Base-by-base conservation (phyloP, 371 early-diverging fungal species). In the Sporodiniella umbellata region DNA sequence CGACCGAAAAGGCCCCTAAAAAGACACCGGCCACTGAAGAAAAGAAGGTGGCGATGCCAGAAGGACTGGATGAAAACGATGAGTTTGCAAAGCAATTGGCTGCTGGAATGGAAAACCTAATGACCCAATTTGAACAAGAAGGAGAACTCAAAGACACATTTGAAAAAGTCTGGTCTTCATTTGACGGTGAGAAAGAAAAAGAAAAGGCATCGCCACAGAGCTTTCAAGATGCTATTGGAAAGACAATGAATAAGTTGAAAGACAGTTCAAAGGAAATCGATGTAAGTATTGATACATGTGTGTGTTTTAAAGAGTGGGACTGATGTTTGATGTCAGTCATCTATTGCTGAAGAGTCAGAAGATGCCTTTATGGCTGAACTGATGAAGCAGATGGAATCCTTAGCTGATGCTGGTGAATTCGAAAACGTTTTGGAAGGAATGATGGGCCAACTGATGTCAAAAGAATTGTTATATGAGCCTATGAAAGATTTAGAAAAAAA, bases 401-500 rank as follows among this genome's bases (percentile, higher is more conserved):
- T 93, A 62, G 83, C 90, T 54, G 88, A 89, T 30, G 80, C 75
- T 47, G 77, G 81, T 10, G 91, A 92, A 45, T 90, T 95, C 66
- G 90, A 93, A 62, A 78, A 85, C 28, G 81, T 93, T 51, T 82
- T 95, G 14, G 92, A 90, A 54, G 86, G 85, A 18, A 86, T 96
- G 78, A 89, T 97, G 85, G 85, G 88, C 43, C 85, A 91, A 63
- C 68, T 97, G 30, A 88, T 94, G 88, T 86, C 89, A 44, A 93
- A 91, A 61, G 96, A 95, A 39, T 64, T 95, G 33, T 76, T 97
- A 18, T 90, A 93, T 68, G 96, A 96, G 60, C 96, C 96, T 11
- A 88, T 97, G 83, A 87, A 88, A 70, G 94, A 95, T 46, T 68
- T 97, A 48, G 75, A 80, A 19, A 40, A 24, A 46, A 54, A 92